A percentile compares a stretch with the other conserved stretches of the same genome.
Conservation (phyloP, 345 rosid species). For the Lenwebbia sp. region DNA sequence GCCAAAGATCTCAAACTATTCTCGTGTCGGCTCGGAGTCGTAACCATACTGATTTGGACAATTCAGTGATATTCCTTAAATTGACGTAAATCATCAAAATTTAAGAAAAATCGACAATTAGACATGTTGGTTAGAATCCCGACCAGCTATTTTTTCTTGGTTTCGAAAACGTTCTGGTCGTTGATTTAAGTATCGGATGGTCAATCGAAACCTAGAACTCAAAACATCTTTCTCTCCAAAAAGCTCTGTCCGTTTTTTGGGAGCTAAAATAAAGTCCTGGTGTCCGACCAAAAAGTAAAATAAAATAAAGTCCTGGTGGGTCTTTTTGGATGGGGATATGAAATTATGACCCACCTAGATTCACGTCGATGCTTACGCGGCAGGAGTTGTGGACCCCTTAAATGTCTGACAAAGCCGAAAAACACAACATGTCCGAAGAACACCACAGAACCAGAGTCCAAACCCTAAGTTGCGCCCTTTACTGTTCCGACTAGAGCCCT, state of each 20-base stretch:
- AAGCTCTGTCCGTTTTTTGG: background rate
- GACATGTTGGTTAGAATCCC: background rate
- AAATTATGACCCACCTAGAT: background rate
- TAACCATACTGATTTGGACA: fast-evolving
- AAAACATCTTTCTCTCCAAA: background rate
- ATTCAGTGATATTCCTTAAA: background rate
- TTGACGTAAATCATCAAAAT: background rate
- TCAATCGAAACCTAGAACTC: background rate
- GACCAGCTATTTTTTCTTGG: background rate
- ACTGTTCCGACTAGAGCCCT: background rate
- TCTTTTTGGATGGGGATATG: background rate
- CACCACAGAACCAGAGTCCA: background rate
- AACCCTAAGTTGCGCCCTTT: background rate
- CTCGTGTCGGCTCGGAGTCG: fast-evolving
- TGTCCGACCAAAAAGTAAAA: background rate
- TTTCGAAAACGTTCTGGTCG: background rate
- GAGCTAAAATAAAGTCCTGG: background rate
- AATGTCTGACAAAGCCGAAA: too few species aligned
- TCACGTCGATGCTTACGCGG: background rate
- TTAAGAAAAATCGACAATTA: background rate
- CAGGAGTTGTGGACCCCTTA: background rate
- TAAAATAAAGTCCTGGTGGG: too few species aligned
- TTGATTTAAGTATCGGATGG: background rate
- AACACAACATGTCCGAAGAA: background rate
- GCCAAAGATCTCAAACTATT: background rate